Percentiles rank a stretch among this genome's conserved stretches.
phyloP scores from a whole-genome alignment of 2,329 filamentous ascomycete species.

The Colletotrichum sp. region DNA sequence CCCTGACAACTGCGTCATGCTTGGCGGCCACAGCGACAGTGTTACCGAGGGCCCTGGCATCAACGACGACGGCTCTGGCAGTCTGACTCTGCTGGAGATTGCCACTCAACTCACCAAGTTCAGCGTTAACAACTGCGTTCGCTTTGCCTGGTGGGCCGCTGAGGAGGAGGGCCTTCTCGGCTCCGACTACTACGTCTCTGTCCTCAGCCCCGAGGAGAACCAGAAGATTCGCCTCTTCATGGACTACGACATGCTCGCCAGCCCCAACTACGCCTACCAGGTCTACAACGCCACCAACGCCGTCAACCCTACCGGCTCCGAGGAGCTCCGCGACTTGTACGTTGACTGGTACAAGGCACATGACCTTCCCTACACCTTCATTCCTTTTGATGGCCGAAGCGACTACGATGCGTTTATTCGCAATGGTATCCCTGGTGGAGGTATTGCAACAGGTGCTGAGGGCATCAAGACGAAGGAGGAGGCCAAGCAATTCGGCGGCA shows the following conservation, averaged over 20 bases:
- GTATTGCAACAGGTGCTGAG: conserved; percentile 80
- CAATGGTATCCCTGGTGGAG: conserved; percentile 74
- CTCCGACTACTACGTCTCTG: conserved; percentile 66
- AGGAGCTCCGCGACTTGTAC: conserved; percentile 72
- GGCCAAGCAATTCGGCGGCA: conserved; percentile 71
- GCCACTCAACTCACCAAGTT: conserved; percentile 64
- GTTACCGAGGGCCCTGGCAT: conserved; percentile 72
- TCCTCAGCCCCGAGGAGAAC: conserved; percentile 63
- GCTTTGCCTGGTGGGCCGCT: conserved; percentile 72
- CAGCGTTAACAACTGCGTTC: conserved; percentile 67
- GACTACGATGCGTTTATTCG: conserved; percentile 82
- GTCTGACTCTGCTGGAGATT: conserved; percentile 65
- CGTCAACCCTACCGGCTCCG: conserved; percentile 72
- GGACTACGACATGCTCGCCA: conserved; percentile 76
- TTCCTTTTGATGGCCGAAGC: conserved; percentile 78
- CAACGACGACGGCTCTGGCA: conserved; percentile 79
- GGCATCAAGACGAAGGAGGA: conserved; percentile 75
- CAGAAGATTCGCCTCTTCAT: conserved; percentile 68
- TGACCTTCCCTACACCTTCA: conserved; percentile 71
- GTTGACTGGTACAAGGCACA: conserved; percentile 68
- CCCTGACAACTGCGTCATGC: conserved; percentile 67
- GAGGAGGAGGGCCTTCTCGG: conserved; percentile 71
- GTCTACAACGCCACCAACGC: conserved; percentile 76
- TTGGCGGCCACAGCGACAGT: conserved; percentile 69
- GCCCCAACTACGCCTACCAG: conserved; percentile 69